Base-by-base conservation (phyloP, 495 filamentous ascomycete genomes). In the Tirmania nivea region DNA sequence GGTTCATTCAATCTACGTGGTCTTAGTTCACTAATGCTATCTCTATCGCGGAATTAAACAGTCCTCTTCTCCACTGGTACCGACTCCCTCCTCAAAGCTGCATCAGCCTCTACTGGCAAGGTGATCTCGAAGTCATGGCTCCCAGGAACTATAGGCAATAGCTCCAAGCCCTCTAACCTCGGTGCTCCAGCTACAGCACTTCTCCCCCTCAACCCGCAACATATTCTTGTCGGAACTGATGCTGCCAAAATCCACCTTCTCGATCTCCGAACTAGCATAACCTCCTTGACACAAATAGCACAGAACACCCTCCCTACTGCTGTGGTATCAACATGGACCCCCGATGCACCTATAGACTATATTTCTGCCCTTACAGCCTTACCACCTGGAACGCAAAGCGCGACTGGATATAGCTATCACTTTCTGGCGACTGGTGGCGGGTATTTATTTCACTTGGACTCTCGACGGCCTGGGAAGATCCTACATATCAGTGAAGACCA, bases 381-480 rank as follows among this genome's bases (percentile, higher is more conserved):
- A 0, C 87, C 88, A 0, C 71, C 89, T 0, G 80, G 81, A 4
- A 69, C 76, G 1, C 76, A 80, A 11, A 45, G 39, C 39, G 9
- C 12, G 17, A 45, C 4, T 6, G 86, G 87, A 2, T 86, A 81
- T 66, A 78, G 78, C 64, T 92, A 93, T 62, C 88, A 95, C 66
- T 96, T 85, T 79, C 73, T 94, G 20, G 85, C 80, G 7, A 94
- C 88, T 0, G 92, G 90, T 45, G 87, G 85, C 21, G 86, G 83
- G 1, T 94, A 87, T 1, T 69, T 96, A 14, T 84, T 85, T 9
- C 78, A 94, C 36, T 89, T 86, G 1, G 90, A 97, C 68, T 70
- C 93, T 8, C 77, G 90, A 20, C 71, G 79, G 35, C 56, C 58
- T 7, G 54, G 47, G 2, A 85, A 85, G 6, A 83, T 93, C 1